Evolutionary conservation across 768 basidiomycete species (phyloP).

Genomic region (Ramaria rubella): DNA sequence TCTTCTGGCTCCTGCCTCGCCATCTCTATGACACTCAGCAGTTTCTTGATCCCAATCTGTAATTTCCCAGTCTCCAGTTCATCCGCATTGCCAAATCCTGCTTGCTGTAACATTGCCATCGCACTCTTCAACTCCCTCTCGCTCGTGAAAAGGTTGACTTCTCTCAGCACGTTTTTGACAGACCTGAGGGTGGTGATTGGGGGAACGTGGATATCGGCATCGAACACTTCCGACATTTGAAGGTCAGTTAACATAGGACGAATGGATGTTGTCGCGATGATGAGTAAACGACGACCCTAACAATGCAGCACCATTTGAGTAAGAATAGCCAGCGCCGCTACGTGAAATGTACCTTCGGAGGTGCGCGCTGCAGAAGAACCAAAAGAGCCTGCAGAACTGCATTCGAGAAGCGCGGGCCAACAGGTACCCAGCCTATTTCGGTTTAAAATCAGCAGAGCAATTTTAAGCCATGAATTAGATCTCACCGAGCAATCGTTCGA

Average conservation of each 20-base stretch:
- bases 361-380: conserved; percentile 80
- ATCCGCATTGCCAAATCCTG: conserved; percentile 57
- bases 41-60: conserved; percentile 89
- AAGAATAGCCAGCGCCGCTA: not conserved
- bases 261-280: conserved; percentile 89
- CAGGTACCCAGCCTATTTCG: conserved; percentile 82
- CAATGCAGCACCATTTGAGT: conserved; percentile 4
- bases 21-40: conserved; percentile 92
- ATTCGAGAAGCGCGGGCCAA: conserved; percentile 96
- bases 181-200: conserved; percentile 66
- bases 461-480: not conserved
- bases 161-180: conserved; percentile 71
- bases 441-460: not conserved
- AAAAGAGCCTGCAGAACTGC: conserved; percentile 84
- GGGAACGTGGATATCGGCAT: conserved; percentile 78
- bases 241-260: conserved; percentile 81
- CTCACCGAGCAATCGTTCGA: conserved; percentile 88
- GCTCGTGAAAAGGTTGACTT: conserved; percentile 68
- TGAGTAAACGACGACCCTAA: conserved; percentile 83
- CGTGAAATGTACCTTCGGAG: conserved; percentile 67
- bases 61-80: conserved; percentile 37
- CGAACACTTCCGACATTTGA: conserved; percentile 84
- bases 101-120: conserved; percentile 60
- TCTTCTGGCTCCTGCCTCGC: conserved; percentile 90
- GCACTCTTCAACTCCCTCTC: conserved; percentile 49